Base-by-base conservation (phyloP, 2,329 filamentous ascomycete genomes). In the Neofusicoccum parvum region DNA sequence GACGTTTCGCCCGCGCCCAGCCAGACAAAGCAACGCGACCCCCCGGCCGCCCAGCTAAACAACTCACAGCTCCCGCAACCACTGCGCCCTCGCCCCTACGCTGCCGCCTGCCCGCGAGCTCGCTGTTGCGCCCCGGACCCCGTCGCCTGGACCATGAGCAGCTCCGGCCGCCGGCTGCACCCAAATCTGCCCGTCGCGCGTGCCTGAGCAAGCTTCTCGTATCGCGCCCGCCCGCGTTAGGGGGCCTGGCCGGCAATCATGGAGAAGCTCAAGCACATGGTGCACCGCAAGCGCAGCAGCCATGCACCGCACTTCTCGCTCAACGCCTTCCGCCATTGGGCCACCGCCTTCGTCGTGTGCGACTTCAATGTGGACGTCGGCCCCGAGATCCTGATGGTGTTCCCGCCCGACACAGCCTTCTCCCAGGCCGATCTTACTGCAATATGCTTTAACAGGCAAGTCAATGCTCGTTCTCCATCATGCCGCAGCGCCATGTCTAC, bases 321-420 rank as follows among this genome's bases (percentile, higher is more conserved):
- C 54, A 37, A 17, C 54, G 69, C 72, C 53, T 79, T 80, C 65
- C 73, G 75, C 66, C 71, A 77, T 65, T 80, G 78, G 78, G 76
- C 75, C 53, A 70, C 79, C 27, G 77, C 78, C 64, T 80, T 80
- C 65, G 69, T 80, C 56, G 75, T 80, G 20, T 80, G 78, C 67
- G 79, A 80, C 65, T 80, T 80, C 73, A 80, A 80, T 65, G 78
- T 80, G 58, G 78, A 80, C 65, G 68, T 80, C 69, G 78, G 78
- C 7, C 78, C 78, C 39, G 78, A 80, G 68, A 73, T 80, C 56
- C 77, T 80, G 63, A 72, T 79, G 46, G 67, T 80, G n/a, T 80
- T 79, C 65, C 78, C 78, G 7, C 75, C 76, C 56, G 73, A 74
- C 58, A 73, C 76, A 12, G 68, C 73, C 5, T 79, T 80, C 48